phyloP scores from a whole-genome alignment of 1,284 basidiomycete species.

The Abortiporus biennis region DNA sequence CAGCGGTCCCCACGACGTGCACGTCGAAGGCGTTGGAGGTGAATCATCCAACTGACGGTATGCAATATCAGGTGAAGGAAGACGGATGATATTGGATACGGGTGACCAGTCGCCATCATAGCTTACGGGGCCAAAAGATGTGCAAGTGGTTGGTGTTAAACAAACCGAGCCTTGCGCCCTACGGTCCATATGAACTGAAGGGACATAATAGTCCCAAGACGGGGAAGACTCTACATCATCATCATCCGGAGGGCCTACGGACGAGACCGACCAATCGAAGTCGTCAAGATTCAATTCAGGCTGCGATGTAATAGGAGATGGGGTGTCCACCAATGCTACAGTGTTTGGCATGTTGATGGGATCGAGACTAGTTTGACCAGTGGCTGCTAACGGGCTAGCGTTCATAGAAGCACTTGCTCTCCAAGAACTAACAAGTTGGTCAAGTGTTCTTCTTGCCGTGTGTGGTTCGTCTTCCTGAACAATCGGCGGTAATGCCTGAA shows the following conservation, averaged over 20 bases:
- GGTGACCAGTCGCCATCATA: slow-evolving; percentile 24
- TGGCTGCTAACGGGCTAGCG: slow-evolving; percentile 40
- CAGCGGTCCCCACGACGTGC: slow-evolving; percentile 43
- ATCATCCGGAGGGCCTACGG: slow-evolving; percentile 48
- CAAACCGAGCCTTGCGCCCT: slow-evolving; percentile 53
- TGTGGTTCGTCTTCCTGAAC: slow-evolving; percentile 54
- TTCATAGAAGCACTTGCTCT: slow-evolving; percentile 44
- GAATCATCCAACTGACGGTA: slow-evolving; percentile 42
- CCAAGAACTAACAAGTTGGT: slow-evolving; percentile 59
- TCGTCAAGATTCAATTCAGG: slow-evolving; percentile 52
- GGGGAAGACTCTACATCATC: slow-evolving; percentile 28
- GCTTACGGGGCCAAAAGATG: slow-evolving; percentile 33
- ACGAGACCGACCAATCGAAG: slow-evolving; percentile 65
- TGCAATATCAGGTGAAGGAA: slow-evolving; percentile 34
- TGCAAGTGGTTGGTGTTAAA: slow-evolving; percentile 43
- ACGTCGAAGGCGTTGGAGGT: slow-evolving; percentile 37
- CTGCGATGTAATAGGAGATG: slow-evolving; percentile 21
- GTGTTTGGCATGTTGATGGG: slow-evolving; percentile 48
- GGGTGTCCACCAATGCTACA: slow-evolving; percentile 29
- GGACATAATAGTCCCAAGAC: slow-evolving; percentile 24
- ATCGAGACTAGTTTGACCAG: slow-evolving; percentile 48
- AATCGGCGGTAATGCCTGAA: slow-evolving; percentile 46
- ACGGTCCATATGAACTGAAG: slow-evolving; percentile 45
- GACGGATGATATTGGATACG: slow-evolving; percentile 19
- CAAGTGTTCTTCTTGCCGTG: slow-evolving; percentile 39